Base-by-base conservation (phyloP, 495 filamentous ascomycete species). In the Xylaria bambusicola region DNA sequence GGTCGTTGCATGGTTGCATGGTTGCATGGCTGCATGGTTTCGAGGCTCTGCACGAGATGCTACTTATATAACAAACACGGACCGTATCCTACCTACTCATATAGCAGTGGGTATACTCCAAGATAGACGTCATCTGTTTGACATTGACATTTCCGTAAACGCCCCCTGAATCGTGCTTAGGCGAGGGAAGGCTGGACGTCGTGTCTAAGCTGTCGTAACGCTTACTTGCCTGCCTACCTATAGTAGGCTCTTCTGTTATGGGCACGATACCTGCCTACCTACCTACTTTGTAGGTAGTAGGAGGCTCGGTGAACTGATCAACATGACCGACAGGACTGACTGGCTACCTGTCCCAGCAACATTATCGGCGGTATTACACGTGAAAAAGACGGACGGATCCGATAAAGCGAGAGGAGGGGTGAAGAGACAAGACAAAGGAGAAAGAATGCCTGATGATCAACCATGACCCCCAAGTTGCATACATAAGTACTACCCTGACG, bases 81-180 rank as follows among this genome's bases (percentile, higher is more conserved):
- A n/a, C n/a, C n/a, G n/a, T n/a, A n/a, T n/a, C n/a, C n/a, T n/a
- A n/a, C n/a, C n/a, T n/a, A n/a, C n/a, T n/a, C n/a, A n/a, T n/a
- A n/a, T n/a, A n/a, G n/a, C n/a, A n/a, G n/a, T n/a, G n/a, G n/a
- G n/a, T n/a, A n/a, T n/a, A n/a, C n/a, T n/a, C n/a, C n/a, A n/a
- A n/a, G n/a, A n/a, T n/a, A n/a, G n/a, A n/a, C n/a, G n/a, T n/a
- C n/a, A n/a, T n/a, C n/a, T n/a, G n/a, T n/a, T n/a, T n/a, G n/a
- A n/a, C 12, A 20, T 54, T 54, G 36, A 20, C 27, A 33, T 44
- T 17, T 29, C 29, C 40, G 33, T 13, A 41, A 2, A 17, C n/a
- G 52, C 2, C 56, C 56, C 56, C 56, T 59, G 56, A 59, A 36
- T 59, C 47, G 20, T 59, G 56, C 56, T 59, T 59, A 59, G 56